Conservation (phyloP, 805 yeast genomes). For the Saturnispora halmiae region DNA sequence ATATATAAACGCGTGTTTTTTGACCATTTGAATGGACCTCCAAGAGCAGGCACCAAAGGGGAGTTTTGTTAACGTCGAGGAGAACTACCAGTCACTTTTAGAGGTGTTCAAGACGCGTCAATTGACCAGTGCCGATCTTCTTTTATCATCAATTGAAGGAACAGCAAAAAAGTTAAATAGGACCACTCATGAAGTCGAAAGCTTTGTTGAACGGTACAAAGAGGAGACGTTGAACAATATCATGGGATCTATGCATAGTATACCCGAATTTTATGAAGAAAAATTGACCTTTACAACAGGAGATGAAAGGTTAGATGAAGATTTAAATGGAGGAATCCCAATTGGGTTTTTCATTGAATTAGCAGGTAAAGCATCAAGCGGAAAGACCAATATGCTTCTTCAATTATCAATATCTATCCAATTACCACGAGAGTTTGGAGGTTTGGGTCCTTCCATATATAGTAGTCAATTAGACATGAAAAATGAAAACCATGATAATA, state of each 20-base stretch:
- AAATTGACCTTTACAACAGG: slow-evolving; percentile 40
- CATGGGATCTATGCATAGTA: not conserved
- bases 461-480: not conserved
- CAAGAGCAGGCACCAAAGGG: not conserved
- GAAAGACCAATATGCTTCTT: slow-evolving; percentile 73
- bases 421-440: slow-evolving; percentile 37
- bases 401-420: slow-evolving; percentile 58
- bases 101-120: slow-evolving; percentile 23
- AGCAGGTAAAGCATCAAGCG: slow-evolving; percentile 77
- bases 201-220: slow-evolving; percentile 16
- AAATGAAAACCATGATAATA: slow-evolving; percentile 8
- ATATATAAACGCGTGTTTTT: not conserved
- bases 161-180: slow-evolving; percentile 28
- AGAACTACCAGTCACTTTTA: slow-evolving; percentile 20
- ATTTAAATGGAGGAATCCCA: slow-evolving; percentile 44
- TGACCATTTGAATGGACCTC: slow-evolving; percentile 10
- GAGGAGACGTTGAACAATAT: slow-evolving; percentile 6
- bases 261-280: not conserved
- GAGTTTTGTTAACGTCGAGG: slow-evolving; percentile 22
- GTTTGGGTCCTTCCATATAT: slow-evolving; percentile 31
- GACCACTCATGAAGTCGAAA: slow-evolving; percentile 26
- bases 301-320: slow-evolving; percentile 38
- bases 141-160: slow-evolving; percentile 30
- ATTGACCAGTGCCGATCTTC: slow-evolving; percentile 34
- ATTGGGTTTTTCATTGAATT: slow-evolving; percentile 58